Conservation (phyloP, 495 filamentous ascomycete species). For the Daldinia concentrica region DNA sequence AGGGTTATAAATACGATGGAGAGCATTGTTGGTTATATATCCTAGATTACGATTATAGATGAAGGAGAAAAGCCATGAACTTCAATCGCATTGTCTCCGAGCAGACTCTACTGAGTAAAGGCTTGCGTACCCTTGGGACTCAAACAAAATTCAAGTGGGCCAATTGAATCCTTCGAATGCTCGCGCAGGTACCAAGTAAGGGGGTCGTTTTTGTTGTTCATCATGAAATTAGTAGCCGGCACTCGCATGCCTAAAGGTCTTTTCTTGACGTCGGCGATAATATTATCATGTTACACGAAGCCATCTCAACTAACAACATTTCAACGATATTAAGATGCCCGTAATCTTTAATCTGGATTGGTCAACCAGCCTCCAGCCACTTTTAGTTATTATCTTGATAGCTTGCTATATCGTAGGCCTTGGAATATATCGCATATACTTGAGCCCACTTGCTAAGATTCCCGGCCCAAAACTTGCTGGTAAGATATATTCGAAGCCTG, state of each 20-base stretch:
- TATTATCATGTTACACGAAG: neutral
- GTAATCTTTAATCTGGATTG: slow-evolving; percentile 5
- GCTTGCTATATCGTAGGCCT: slow-evolving; percentile 13
- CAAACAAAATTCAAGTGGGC: neutral
- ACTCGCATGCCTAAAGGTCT: no score
- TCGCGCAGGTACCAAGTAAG: neutral
- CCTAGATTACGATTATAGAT: neutral
- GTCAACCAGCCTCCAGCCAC: slow-evolving; percentile 11
- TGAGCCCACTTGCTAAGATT: slow-evolving; percentile 55
- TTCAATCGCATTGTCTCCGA: neutral
- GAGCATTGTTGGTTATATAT: neutral
- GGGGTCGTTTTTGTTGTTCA: neutral
- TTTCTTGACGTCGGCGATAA: neutral
- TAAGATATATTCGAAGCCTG: neutral
- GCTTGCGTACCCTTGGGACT: neutral
- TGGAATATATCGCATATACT: slow-evolving; percentile 48
- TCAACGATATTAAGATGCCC: slow-evolving; percentile 3
- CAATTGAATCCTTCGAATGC: slow-evolving; percentile 1
- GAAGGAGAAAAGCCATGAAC: neutral
- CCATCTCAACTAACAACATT: neutral
- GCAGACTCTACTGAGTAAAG: neutral
- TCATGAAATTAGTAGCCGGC: neutral
- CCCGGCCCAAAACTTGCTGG: slow-evolving; percentile 57
- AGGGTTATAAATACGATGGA: neutral
- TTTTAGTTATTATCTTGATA: neutral